Evolutionary conservation across 208 protist genomes (phyloP).

Genomic region (Angomonas deanei): DNA sequence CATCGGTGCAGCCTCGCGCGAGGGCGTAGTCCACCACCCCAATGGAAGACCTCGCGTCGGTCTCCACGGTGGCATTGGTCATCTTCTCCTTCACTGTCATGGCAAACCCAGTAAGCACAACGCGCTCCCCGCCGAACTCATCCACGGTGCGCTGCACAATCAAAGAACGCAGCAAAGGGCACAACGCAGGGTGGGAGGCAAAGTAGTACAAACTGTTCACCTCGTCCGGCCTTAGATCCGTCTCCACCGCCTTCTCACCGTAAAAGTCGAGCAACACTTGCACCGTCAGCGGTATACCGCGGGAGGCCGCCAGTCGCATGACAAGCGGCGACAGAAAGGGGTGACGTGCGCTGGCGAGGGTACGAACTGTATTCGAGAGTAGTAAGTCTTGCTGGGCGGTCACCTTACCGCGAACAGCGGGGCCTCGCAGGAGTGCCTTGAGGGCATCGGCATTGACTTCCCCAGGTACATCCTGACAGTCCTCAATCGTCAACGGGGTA

Average conservation of each 20-base stretch:
- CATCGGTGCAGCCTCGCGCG: conserved; percentile 29
- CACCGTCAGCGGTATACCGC: conserved; percentile 32
- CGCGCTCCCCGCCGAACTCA: conserved; percentile 18
- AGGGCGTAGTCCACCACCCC: conserved; percentile 62
- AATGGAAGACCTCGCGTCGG: conserved; percentile 6
- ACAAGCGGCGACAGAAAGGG: conserved; percentile 37
- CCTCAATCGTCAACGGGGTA: conserved; percentile 16
- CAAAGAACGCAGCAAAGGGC: conserved; percentile 41
- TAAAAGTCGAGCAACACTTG: conserved; percentile 55
- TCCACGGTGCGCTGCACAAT: conserved; percentile 22
- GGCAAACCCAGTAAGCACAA: conserved; percentile 18
- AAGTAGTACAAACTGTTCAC: conserved; percentile 57
- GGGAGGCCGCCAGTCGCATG: conserved; percentile 33
- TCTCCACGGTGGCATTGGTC: conserved; percentile 11
- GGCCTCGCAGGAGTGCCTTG: conserved; percentile 32
- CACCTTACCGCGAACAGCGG: conserved; percentile 11
- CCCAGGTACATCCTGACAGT: conserved; percentile 17
- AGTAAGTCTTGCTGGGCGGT: conserved; percentile 18
- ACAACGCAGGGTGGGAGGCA: conserved; percentile 18
- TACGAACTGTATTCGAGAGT: conserved; percentile 29
- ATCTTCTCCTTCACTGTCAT: conserved; percentile 14
- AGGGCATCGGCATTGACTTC: conserved; percentile 37
- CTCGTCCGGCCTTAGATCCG: conserved; percentile 29
- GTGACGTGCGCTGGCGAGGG: conserved; percentile 48
- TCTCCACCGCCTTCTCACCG: conserved; percentile 30